Percentiles rank a stretch among this genome's conserved stretches.
Evolutionary conservation across 2,329 filamentous ascomycete species (phyloP).

Genomic region (Xylariaceae sp.): DNA sequence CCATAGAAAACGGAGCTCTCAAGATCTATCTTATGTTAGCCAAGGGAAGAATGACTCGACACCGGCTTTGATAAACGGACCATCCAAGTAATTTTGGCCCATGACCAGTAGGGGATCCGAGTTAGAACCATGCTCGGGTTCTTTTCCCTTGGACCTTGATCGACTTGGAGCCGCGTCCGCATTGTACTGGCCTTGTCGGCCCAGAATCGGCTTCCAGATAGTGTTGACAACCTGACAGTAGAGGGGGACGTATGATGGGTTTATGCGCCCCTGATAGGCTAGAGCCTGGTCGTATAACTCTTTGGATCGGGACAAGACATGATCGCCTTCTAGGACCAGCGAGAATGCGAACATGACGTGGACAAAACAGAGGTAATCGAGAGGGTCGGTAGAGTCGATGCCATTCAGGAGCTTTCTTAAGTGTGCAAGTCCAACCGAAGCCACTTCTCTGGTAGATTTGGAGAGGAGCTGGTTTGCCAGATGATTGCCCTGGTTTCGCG

Average conservation of each 20-base stretch:
- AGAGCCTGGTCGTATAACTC: constrained; percentile 41
- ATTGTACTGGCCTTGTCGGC: constrained; percentile 19
- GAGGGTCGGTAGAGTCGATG: constrained; percentile 28
- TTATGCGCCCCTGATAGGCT: constrained; percentile 34
- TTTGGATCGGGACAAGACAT: constrained; percentile 26
- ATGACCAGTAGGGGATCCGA: constrained; percentile 33
- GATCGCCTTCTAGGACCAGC: constrained; percentile 36
- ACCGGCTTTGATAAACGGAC: constrained; percentile 25
- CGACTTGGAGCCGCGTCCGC: constrained; percentile 11
- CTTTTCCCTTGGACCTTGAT: constrained; percentile 35
- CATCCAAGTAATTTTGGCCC: constrained; percentile 43
- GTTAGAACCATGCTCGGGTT: constrained; percentile 19
- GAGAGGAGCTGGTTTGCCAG: constrained; percentile 33
- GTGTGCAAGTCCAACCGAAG: constrained; percentile 32
- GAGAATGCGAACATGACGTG: constrained; percentile 46
- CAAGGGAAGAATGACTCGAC: not conserved
- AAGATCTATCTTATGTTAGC: constrained; percentile 31
- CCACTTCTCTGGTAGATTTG: constrained; percentile 32
- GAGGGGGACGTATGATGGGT: constrained; percentile 25
- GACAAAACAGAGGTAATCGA: constrained; percentile 42
- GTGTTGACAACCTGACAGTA: constrained; percentile 37
- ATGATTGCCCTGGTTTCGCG: constrained; percentile 30
- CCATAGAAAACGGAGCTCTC: constrained; percentile 35
- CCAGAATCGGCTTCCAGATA: constrained; percentile 40
- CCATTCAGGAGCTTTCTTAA: constrained; percentile 34